Percentiles rank a stretch among this genome's conserved stretches.
phyloP scores from a whole-genome alignment of 768 basidiomycete genomes.

The Pleurotus eryngii region DNA sequence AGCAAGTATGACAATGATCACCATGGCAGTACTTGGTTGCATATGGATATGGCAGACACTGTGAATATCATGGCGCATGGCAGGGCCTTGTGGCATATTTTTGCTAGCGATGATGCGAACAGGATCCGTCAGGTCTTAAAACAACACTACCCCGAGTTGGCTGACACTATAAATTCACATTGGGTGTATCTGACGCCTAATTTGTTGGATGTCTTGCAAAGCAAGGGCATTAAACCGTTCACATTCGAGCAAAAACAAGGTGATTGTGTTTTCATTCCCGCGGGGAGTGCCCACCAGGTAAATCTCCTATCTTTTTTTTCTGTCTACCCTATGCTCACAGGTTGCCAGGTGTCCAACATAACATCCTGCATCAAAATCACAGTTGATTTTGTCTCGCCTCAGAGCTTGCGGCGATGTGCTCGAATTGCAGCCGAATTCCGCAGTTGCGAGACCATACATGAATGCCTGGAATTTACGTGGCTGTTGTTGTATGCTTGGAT shows the following conservation, averaged over 20 bases:
- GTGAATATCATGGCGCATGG: slow-evolving; percentile 68
- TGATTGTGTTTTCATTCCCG: slow-evolving; percentile 76
- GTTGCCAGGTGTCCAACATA: slow-evolving; percentile 3
- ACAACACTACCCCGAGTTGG: background rate
- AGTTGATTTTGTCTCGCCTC: slow-evolving; percentile 1
- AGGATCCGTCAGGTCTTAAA: slow-evolving; percentile 56
- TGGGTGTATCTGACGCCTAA: slow-evolving; percentile 16
- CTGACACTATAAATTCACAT: slow-evolving; percentile 5
- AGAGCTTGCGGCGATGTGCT: background rate
- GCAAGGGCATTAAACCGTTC: slow-evolving; percentile 55
- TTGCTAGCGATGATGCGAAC: slow-evolving; percentile 53
- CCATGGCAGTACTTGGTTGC: slow-evolving; percentile 63
- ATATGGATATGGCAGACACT: slow-evolving; percentile 72
- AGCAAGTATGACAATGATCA: slow-evolving; percentile 47
- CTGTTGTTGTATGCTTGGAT: background rate
- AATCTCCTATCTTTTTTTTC: slow-evolving; percentile 11
- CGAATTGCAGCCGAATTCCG: background rate
- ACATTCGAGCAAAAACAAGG: slow-evolving; percentile 66
- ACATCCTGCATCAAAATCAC: slow-evolving; percentile 4
- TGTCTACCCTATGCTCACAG: background rate
- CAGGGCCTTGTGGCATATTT: slow-evolving; percentile 70
- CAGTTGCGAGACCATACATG: background rate
- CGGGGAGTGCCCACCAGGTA: slow-evolving; percentile 66
- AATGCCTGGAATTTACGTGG: background rate
- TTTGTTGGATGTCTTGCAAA: slow-evolving; percentile 50